Conservation (phyloP, 2,329 filamentous ascomycete genomes). For the Chaetomiaceae sp. region DNA sequence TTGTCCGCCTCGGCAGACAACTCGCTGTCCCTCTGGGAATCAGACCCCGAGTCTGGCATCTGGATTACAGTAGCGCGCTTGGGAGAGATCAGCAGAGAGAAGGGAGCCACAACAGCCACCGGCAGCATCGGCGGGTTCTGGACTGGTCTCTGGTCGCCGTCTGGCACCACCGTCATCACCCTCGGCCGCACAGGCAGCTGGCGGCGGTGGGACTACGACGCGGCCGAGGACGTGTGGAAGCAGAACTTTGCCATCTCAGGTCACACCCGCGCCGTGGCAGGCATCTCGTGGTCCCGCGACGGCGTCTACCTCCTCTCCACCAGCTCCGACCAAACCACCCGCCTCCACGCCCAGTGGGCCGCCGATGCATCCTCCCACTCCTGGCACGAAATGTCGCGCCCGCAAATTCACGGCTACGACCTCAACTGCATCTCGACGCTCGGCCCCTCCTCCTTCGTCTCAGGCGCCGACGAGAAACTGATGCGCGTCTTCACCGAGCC, state of each 20-base stretch:
- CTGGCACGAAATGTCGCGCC: slow-evolving; percentile 94
- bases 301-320: slow-evolving; percentile 87
- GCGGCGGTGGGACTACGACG: slow-evolving; percentile 73
- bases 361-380: neutral
- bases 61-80: slow-evolving; percentile 85
- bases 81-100: slow-evolving; percentile 90
- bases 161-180: slow-evolving; percentile 69
- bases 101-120: slow-evolving; percentile 93
- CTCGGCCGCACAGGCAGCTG: slow-evolving; percentile 90
- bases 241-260: slow-evolving; percentile 76
- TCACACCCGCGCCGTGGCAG: slow-evolving; percentile 76
- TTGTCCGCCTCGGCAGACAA: slow-evolving; percentile 93
- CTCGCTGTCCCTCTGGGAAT: slow-evolving; percentile 88
- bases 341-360: slow-evolving; percentile 78
- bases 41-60: slow-evolving; percentile 76
- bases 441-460: slow-evolving; percentile 73
- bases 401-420: slow-evolving; percentile 97
- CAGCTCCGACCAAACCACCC: slow-evolving; percentile 86
- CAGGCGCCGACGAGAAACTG: slow-evolving; percentile 96
- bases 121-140: slow-evolving; percentile 95
- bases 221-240: slow-evolving; percentile 62
- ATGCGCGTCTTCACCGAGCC: slow-evolving; percentile 92
- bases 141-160: slow-evolving; percentile 87
- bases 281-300: slow-evolving; percentile 75
- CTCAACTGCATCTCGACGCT: slow-evolving; percentile 87